Conservation (phyloP, 202 grass and related monocot genomes). For the Bolboschoenoplectus hybrid region DNA sequence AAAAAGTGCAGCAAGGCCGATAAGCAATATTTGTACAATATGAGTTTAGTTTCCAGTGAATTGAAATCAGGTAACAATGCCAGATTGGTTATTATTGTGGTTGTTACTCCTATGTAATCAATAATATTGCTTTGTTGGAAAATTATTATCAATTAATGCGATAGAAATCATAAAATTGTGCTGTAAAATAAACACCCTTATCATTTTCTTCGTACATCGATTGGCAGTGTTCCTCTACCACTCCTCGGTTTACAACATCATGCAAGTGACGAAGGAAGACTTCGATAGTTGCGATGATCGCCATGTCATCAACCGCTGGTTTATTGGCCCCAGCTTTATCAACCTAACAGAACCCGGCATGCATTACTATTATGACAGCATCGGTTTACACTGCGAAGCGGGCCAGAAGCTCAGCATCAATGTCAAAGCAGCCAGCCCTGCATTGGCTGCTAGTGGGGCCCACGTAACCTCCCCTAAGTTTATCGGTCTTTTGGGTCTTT, state of each 20-base stretch:
- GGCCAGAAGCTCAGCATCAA: slow-evolving; percentile 73
- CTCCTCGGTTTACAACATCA: slow-evolving; percentile 72
- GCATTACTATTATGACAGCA: slow-evolving; percentile 75
- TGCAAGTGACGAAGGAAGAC: slow-evolving; percentile 69
- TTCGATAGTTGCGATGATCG: slow-evolving; percentile 57
- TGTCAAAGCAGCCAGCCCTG: slow-evolving; percentile 38
- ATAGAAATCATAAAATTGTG: background rate
- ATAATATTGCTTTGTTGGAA: background rate
- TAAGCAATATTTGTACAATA: background rate
- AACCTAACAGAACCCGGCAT: slow-evolving; percentile 57
- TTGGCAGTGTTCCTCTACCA: slow-evolving; percentile 78
- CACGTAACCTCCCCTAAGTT: slow-evolving; percentile 17
- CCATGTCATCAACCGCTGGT: slow-evolving; percentile 62
- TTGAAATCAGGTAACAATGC: background rate
- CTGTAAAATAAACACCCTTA: slow-evolving; percentile 1
- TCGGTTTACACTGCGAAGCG: slow-evolving; percentile 81
- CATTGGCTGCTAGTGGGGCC: slow-evolving; percentile 38
- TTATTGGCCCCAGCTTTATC: slow-evolving; percentile 62
- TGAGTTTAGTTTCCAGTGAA: background rate
- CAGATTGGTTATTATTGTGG: background rate
- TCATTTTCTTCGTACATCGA: background rate
- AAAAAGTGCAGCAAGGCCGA: background rate
- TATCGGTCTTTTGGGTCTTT: slow-evolving; percentile 21
- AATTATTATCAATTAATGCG: background rate
- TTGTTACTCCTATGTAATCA: background rate